Base-by-base conservation (phyloP, 805 yeast species). In the Lipomyces orientalis region DNA sequence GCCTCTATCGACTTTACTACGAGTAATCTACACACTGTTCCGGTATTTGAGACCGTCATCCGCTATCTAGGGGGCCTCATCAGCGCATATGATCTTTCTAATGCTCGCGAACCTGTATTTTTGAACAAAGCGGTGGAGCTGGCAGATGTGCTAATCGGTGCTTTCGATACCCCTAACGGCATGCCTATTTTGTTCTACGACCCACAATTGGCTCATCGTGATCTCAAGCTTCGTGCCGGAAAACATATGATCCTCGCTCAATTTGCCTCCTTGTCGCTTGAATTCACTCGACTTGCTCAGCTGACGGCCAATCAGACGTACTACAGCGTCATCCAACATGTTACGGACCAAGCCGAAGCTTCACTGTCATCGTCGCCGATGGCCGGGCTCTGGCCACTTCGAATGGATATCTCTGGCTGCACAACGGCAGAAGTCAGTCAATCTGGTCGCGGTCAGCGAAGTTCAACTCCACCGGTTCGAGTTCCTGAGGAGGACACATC, bases 131-230 rank as follows among this genome's bases (percentile, higher is more conserved):
- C 87, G 0, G 76, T 76, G 33, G 82, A 83, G 34, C 73, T 86
- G 16, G 88, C 83, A 0, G 83, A 84, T 60, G 78, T 85, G 62
- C 74, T 86, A 43, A 71, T 86, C 71, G 84, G 85, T 29, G 83
- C 88, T 0, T 87, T 85, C 71, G 89, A 87, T 69, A 86, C 89
- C 0, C 88, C 88, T 16, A 85, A 86, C 70, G 78, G 84, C 56
- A 79, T 87, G 78, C 90, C 90, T 2, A 65, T 83, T 9, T 71
- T 84, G 25, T 80, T 78, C 63, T 85, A 79, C 70, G 76, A 79
- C 14, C 84, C 87, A 83, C 75, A 76, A 34, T 76, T 64, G 31
- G 68, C 71, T 6, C 68, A 61, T 25, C 63, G 62, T 10, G 60
- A 64, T 8, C 19, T 63, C 37, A 70, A 66, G 37, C 66, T 67